Evolutionary conservation across 495 filamentous ascomycete genomes (phyloP), one percentile per base, ranked within the genome.

Genomic region (Bacidia gigantensis): DNA sequence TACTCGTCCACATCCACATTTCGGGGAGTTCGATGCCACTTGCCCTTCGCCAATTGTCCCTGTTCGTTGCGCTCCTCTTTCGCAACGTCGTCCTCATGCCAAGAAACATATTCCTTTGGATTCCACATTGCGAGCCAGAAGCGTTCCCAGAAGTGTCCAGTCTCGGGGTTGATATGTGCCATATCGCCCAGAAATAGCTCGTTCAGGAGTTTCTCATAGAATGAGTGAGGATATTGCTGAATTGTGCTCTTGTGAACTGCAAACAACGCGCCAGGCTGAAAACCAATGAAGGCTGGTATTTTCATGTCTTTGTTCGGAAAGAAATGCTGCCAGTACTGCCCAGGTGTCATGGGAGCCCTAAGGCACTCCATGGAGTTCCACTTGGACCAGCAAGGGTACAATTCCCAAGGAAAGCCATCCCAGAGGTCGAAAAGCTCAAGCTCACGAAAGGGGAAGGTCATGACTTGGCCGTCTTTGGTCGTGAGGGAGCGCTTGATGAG

Each of bases 381-480:
- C 26, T 52, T 53, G 24, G 43, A 40, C 55, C 55, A 57, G 45
- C 50, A 48, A 2, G 55, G 50, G 26, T 57, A 57, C 3, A 53
- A 35, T 23, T 57, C 51, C 55, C 55, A 57, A 11, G 55, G 55
- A 17, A 57, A 53, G 21, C 55, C 55, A 7, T 57, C 55, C 55
- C 55, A 57, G 50, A 47, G 50, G 35, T 57, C 50, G 23, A 57
- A 57, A 1, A 43, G 44, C 47, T 57, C 55, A n/a, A 57, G 45
- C 21, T 57, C 55, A 17, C 55, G 55, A 12, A 53, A 53, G 12
- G 55, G 45, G 43, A 49, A 57, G 2, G 55, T 57, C 2, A 44
- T 49, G 3, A 57, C 50, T 38, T 53, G 50, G 20, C 50, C 55
- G 11, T 21, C 23, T 22, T 47, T 39, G 2, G 55, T 53, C 29